Percentiles rank a stretch among this genome's conserved stretches.
phyloP scores from a whole-genome alignment of 225 moss, liverwort and hornwort species.

The Bryoerythrophyllum caledonicum region DNA sequence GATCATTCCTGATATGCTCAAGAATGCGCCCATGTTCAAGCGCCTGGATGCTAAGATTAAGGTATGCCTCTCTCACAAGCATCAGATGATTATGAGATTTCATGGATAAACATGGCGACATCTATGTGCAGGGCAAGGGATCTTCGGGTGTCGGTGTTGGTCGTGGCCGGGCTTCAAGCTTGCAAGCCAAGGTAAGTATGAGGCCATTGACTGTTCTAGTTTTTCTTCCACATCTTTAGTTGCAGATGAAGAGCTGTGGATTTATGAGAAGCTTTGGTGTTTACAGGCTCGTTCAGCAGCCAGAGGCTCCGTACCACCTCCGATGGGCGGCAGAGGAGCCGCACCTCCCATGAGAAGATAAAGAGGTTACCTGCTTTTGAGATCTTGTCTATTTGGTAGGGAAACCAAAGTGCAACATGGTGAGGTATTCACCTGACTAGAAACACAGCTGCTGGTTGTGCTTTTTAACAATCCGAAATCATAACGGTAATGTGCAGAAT shows the following conservation, averaged over 20 bases:
- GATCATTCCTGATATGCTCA: constrained; percentile 74
- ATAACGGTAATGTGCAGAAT: too few relatives aligned
- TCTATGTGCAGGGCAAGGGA: constrained; percentile 51
- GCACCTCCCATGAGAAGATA: constrained; percentile 59
- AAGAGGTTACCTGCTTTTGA: constrained; percentile 7
- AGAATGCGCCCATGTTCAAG: constrained; percentile 76
- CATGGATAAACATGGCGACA: neutral
- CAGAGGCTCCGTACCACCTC: constrained; percentile 55
- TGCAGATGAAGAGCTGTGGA: neutral
- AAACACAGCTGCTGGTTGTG: too few relatives aligned
- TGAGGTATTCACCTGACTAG: too few relatives aligned
- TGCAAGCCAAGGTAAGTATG: constrained; percentile 60
- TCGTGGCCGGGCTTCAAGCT: constrained; percentile 56
- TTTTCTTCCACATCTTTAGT: neutral
- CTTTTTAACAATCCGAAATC: too few relatives aligned
- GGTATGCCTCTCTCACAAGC: constrained; percentile 29
- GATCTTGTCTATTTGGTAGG: neutral
- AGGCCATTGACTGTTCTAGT: neutral
- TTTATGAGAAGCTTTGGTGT: neutral
- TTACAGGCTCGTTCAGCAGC: constrained; percentile 63
- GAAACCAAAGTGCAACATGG: too few relatives aligned
- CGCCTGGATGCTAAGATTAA: constrained; percentile 70
- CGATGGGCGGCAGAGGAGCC: constrained; percentile 55
- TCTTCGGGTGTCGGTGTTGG: constrained; percentile 61
- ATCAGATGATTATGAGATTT: neutral